Percentiles rank a stretch among this genome's conserved stretches.
Conservation (phyloP, 1,139 yeast genomes). For the Candida labiduridarum region DNA sequence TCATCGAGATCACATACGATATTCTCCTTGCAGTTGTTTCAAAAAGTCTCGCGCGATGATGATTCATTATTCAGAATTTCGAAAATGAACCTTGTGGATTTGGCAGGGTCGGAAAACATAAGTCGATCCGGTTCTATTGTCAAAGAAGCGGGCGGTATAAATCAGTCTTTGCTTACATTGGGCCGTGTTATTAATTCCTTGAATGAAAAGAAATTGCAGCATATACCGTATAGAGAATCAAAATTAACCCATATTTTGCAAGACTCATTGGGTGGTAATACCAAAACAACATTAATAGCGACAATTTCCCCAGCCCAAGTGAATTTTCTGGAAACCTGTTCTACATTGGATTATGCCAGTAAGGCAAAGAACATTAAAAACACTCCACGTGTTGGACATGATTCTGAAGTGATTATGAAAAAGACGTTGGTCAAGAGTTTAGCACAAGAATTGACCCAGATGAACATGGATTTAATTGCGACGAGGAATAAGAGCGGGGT, state of each 20-base stretch:
- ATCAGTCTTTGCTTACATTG: constrained; percentile 77
- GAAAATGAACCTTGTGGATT: constrained; percentile 78
- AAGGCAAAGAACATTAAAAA: constrained; percentile 80
- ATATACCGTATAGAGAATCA: constrained; percentile 86
- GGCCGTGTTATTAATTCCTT: constrained; percentile 84
- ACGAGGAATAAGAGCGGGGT: constrained; percentile 66
- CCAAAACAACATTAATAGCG: constrained; percentile 79
- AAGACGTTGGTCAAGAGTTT: constrained; percentile 60
- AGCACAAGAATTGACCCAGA: constrained; percentile 55
- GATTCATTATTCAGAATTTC: constrained; percentile 46
- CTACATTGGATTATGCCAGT: constrained; percentile 83
- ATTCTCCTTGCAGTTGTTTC: constrained; percentile 62
- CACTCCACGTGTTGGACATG: constrained; percentile 59
- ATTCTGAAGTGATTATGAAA: constrained; percentile 58
- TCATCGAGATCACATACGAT: constrained; percentile 78
- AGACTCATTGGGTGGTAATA: constrained; percentile 82
- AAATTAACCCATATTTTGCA: constrained; percentile 81
- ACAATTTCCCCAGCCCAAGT: constrained; percentile 80
- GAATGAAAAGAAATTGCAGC: constrained; percentile 35
- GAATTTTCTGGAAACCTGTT: constrained; percentile 75
- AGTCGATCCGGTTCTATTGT: constrained; percentile 82
- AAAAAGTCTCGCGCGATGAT: constrained; percentile 34
- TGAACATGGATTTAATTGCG: constrained; percentile 61
- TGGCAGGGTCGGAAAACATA: constrained; percentile 88
- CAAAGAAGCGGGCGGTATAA: constrained; percentile 86